These are phyloP conservation scores for Erigeron canadensis DNA, from an alignment of 129 eudicot genomes.

Conservation along the genomic window DNA sequence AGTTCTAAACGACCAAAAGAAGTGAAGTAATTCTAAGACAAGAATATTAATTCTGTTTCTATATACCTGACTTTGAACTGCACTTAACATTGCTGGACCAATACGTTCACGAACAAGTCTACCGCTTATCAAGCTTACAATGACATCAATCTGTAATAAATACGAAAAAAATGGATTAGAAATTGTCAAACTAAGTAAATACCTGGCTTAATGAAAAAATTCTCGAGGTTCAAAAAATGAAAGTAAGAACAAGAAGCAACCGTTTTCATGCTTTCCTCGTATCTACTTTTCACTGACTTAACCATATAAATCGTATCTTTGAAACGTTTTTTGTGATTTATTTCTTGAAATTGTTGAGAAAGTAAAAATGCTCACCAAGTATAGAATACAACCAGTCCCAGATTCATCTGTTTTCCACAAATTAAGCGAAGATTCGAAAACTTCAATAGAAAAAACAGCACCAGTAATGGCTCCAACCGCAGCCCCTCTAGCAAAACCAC, in stretches of 20 bases:
- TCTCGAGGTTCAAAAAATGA: neutral
- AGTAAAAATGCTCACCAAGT: constrained; percentile 58
- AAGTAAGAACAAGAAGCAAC: neutral
- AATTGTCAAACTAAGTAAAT: constrained; percentile 3
- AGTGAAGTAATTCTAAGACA: neutral
- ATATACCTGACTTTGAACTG: constrained; percentile 93
- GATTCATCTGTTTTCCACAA: constrained; percentile 97
- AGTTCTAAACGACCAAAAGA: neutral
- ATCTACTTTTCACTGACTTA: neutral
- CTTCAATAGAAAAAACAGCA: constrained; percentile 96
- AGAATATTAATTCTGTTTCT: neutral
- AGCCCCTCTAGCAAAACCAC: constrained; percentile 93
- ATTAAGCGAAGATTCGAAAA: constrained; percentile 86
- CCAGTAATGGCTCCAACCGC: constrained; percentile 98
- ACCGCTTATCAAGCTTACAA: constrained; percentile 87
- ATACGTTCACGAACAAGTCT: constrained; percentile 98
- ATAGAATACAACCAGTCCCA: constrained; percentile 80
- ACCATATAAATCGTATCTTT: constrained; percentile 1
- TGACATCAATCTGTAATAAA: constrained; percentile 77
- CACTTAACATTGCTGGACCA: constrained; percentile 98
- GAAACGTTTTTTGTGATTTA: neutral
- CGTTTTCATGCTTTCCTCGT: neutral
- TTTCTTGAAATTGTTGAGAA: constrained; percentile 13
- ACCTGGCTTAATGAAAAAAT: neutral
- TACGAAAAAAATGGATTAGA: constrained; percentile 19